Conservation (phyloP, 1,139 yeast species). For the Hemisphaericaspora lyxosophila region DNA sequence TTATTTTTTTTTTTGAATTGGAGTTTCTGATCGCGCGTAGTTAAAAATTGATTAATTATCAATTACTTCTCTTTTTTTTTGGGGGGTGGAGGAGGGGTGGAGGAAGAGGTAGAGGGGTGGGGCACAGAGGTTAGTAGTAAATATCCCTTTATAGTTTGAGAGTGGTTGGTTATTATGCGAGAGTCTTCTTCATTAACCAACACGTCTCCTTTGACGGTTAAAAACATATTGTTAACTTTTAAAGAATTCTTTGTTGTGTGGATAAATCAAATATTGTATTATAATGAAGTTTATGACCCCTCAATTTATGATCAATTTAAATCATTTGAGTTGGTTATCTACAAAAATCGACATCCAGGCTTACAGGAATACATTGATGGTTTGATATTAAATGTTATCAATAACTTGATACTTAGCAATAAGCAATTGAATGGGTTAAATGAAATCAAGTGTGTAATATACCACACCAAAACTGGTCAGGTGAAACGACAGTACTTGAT, state of each 20-base stretch:
- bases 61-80: too few relatives aligned
- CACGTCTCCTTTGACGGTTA: conserved; percentile 23
- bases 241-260: conserved; percentile 43
- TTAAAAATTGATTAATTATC: too few relatives aligned
- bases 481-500: conserved; percentile 27
- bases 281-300: conserved; percentile 43
- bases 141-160: too few relatives aligned
- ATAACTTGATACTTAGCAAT: conserved; percentile 12
- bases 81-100: too few relatives aligned
- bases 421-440: conserved; percentile 11
- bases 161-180: too few relatives aligned
- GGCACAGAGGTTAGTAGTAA: too few relatives aligned
- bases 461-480: conserved; percentile 19
- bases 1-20: too few relatives aligned
- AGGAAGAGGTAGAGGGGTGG: too few relatives aligned
- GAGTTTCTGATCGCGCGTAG: too few relatives aligned
- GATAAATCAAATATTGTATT: conserved; percentile 47
- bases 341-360: conserved; percentile 44
- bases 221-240: conserved; percentile 29
- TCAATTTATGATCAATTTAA: conserved; percentile 36
- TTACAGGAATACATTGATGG: conserved; percentile 37
- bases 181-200: background rate
- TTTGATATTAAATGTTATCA: conserved; percentile 19
- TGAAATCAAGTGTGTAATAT: conserved; percentile 19
- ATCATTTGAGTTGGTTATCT: conserved; percentile 41